These are phyloP conservation scores for Neckera pumila DNA, from an alignment of 225 moss, liverwort and hornwort species.

Conservation along the genomic window DNA sequence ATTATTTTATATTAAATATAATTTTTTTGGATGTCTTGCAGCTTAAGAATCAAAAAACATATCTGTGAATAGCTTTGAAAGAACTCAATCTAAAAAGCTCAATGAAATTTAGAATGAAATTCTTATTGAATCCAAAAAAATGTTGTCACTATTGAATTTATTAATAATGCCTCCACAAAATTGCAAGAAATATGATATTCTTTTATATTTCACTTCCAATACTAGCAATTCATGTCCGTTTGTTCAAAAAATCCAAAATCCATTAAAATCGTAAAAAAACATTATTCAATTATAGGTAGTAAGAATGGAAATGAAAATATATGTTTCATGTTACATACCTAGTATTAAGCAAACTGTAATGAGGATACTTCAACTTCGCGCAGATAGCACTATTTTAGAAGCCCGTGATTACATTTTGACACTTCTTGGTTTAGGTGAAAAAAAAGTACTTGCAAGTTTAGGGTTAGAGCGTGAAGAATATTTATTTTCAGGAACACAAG, in stretches of 20 bases:
- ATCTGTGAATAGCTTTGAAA: too few species aligned
- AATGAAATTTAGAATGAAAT: not conserved
- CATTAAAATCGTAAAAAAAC: not conserved
- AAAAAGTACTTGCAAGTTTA: constrained; percentile 30
- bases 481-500: constrained; percentile 37
- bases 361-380: constrained; percentile 29
- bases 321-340: constrained; percentile 37
- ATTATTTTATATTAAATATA: not conserved
- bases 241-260: not conserved
- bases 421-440: constrained; percentile 32
- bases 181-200: not conserved
- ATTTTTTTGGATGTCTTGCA: not conserved
- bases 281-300: not conserved
- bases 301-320: constrained; percentile 25
- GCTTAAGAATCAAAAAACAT: not conserved
- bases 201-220: not conserved
- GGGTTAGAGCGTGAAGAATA: constrained; percentile 31
- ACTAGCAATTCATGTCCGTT: not conserved
- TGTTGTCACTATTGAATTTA: not conserved
- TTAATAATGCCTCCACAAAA: not conserved
- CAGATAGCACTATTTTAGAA: constrained; percentile 25
- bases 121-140: not conserved
- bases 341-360: constrained; percentile 36
- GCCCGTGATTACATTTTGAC: constrained; percentile 36
- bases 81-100: not conserved